phyloP scores from a whole-genome alignment of 176 grass and related monocot species.

The Otatea glauca region DNA sequence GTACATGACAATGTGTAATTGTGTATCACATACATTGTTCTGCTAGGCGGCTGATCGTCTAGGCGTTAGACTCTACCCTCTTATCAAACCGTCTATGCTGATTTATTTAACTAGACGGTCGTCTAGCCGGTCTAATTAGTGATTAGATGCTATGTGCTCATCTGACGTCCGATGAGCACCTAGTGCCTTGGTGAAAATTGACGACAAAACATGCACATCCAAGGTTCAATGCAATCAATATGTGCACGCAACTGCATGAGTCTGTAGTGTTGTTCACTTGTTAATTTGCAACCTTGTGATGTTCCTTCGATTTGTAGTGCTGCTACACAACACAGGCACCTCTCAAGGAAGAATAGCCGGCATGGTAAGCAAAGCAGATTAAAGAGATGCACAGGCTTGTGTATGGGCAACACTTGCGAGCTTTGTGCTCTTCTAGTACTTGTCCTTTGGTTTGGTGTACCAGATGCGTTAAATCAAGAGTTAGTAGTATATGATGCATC shows the following conservation, averaged over 20 bases:
- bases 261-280: not conserved
- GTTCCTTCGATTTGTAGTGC: not conserved
- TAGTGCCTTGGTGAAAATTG: no score
- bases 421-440: not conserved
- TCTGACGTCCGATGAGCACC: no score
- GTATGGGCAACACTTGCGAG: not conserved
- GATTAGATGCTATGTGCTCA: no score
- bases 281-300: not conserved
- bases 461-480: not conserved
- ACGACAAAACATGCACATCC: not conserved
- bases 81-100: no score
- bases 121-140: no score
- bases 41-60: no score
- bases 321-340: not conserved
- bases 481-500: not conserved
- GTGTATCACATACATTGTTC: no score
- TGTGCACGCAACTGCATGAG: conserved; percentile 21
- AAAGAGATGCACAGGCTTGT: not conserved
- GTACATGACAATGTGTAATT: not conserved
- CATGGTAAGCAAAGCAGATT: conserved; percentile 37
- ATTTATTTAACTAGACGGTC: no score
- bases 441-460: conserved; percentile 1
- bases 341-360: conserved; percentile 28
- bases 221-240: not conserved
- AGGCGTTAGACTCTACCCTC: no score